Conservation (phyloP, 371 early-diverging fungal genomes). For the Apophysomyces elegans region DNA sequence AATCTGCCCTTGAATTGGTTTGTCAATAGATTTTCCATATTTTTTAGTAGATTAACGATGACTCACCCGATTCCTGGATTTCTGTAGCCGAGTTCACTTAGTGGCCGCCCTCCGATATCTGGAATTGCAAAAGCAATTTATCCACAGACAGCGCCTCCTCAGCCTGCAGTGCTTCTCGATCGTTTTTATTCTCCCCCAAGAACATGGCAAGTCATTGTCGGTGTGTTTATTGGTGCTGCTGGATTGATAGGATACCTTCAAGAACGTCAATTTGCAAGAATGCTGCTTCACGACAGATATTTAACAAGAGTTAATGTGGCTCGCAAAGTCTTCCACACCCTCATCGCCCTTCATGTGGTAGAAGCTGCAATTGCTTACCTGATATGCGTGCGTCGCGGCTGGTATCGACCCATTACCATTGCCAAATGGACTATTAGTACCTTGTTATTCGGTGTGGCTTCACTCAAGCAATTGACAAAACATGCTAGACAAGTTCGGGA, state of each 20-base stretch:
- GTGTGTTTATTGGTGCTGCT: not conserved
- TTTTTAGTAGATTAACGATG: not conserved
- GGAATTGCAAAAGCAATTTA: slow-evolving; percentile 49
- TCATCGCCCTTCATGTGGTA: slow-evolving; percentile 21
- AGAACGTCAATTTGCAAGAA: not conserved
- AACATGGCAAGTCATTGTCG: not conserved
- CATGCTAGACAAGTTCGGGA: slow-evolving; percentile 32
- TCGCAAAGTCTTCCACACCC: not conserved
- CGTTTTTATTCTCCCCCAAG: slow-evolving; percentile 26
- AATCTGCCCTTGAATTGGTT: slow-evolving; percentile 44
- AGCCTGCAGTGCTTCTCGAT: slow-evolving; percentile 36
- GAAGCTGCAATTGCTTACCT: slow-evolving; percentile 29
- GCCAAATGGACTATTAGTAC: slow-evolving; percentile 44
- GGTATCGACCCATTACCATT: slow-evolving; percentile 42
- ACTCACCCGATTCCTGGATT: not conserved
- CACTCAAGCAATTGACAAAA: slow-evolving; percentile 23
- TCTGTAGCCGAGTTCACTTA: slow-evolving; percentile 43
- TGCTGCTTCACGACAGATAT: not conserved
- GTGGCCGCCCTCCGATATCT: slow-evolving; percentile 45
- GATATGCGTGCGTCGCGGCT: slow-evolving; percentile 41
- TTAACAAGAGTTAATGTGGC: not conserved
- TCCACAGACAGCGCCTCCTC: slow-evolving; percentile 34
- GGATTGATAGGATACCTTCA: not conserved
- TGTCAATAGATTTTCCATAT: not conserved
- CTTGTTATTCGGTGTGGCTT: slow-evolving; percentile 34